Base-by-base conservation (phyloP, 2,329 filamentous ascomycete species). In the Botrytis squamosa region DNA sequence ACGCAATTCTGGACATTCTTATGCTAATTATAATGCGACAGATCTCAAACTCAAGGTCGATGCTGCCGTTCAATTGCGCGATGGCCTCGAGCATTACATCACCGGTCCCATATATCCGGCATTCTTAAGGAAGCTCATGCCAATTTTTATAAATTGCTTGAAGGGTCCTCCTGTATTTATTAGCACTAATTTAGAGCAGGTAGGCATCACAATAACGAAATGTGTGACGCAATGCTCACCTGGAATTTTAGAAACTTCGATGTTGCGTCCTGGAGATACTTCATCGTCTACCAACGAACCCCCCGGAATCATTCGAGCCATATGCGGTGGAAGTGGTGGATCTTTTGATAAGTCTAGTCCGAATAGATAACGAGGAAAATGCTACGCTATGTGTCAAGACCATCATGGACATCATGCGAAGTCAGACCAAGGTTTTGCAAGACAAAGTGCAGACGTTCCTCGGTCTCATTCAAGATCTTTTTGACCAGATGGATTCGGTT, bases 361-460 rank as follows among this genome's bases (percentile, higher is more conserved):
- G 92, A 78, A 92, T 90, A 60, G 96, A 99, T 83, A 99, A 99
- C 79, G 96, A 99, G 84, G 96, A 99, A 76, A 99, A 99, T 86
- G 96, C 95, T 3, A 94, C 97, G n/a, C 85, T 99, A 76, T 98
- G 95, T 82, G 94, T 99, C 84, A 99, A 99, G 86, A 97, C 95
- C 22, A 94, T 97, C 70, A 98, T 97, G 85, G 96, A 99, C 81
- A 91, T 98, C 77, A 94, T 97, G 87, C 91, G 96, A 67, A 94
- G 97, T 81, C 95, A 98, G 83, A 89, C 91, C 73, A 97, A 95
- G 84, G 90, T 91, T 40, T 90, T 98, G 12, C 84, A 85, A n/a
- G 87, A 89, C 74, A 94, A 93, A 81, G 95, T 98, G 5, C 95
- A 98, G 82, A 88, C 90, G 3, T 99, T 99, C 82, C 85, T 99